Evolutionary conservation across 2,329 filamentous ascomycete species (phyloP).

Genomic region (Colletotrichum cuscutae): DNA sequence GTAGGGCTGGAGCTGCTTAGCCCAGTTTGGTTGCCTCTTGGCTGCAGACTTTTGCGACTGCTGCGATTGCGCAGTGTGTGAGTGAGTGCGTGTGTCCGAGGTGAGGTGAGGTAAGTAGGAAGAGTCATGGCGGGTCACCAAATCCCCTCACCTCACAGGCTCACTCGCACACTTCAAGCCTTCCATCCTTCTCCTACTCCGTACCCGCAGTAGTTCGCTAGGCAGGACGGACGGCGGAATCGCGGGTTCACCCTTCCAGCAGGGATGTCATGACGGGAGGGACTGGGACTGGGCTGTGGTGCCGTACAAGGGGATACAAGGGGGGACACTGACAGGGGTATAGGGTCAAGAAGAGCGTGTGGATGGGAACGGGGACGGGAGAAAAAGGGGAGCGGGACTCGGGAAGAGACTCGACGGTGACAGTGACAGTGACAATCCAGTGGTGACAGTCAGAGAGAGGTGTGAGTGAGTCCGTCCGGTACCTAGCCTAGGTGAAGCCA

Average conservation of each 20-base stretch:
- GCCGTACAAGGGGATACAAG: neutral
- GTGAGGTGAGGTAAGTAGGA: neutral
- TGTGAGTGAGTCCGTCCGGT: neutral
- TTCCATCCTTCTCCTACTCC: too few species aligned
- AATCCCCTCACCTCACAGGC: neutral
- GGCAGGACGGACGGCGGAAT: conserved; percentile 15
- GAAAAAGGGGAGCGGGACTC: neutral
- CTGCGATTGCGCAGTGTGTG: neutral
- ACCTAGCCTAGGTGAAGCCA: neutral
- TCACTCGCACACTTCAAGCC: too few species aligned
- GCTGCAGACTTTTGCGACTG: neutral
- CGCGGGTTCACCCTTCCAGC: neutral
- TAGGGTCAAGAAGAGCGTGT: conserved; percentile 8
- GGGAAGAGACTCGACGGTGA: neutral
- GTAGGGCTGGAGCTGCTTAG: conserved; percentile 24
- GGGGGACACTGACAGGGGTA: neutral
- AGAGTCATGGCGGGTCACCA: conserved; percentile 15
- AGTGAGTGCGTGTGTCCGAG: neutral
- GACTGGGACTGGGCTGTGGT: conserved; percentile 1
- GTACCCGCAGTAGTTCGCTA: conserved; percentile 11
- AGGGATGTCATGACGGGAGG: neutral
- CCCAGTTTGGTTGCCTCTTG: conserved; percentile 11
- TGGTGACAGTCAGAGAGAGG: too few species aligned
- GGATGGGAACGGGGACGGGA: neutral
- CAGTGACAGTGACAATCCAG: too few species aligned